Evolutionary conservation across 805 yeast species (phyloP).

Genomic region (Ogataea pignaliae): DNA sequence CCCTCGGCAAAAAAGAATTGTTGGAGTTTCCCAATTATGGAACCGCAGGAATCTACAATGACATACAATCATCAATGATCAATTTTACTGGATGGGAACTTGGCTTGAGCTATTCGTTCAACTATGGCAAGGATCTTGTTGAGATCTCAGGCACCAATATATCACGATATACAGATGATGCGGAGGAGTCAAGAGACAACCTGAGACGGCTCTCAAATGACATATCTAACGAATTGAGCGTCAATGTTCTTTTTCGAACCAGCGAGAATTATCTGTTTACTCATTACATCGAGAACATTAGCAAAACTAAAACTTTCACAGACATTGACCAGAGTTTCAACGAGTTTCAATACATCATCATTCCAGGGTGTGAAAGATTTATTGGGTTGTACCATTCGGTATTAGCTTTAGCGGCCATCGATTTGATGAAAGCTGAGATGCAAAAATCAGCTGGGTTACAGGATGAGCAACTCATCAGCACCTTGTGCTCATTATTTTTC

Average conservation of each 20-base stretch:
- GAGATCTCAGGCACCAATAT: no score
- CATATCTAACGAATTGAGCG: neutral
- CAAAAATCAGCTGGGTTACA: slow-evolving; percentile 1
- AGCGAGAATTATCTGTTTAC: slow-evolving; percentile 17
- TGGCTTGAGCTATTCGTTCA: slow-evolving; percentile 1
- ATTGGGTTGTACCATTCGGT: slow-evolving; percentile 23
- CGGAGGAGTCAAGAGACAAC: no score
- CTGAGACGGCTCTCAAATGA: no score
- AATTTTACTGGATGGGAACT: slow-evolving; percentile 10
- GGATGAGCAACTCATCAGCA: neutral
- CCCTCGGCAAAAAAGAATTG: neutral
- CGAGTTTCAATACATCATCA: slow-evolving; percentile 24
- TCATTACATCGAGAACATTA: slow-evolving; percentile 20
- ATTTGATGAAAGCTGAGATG: slow-evolving; percentile 18
- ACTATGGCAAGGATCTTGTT: neutral
- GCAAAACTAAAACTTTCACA: slow-evolving; percentile 22
- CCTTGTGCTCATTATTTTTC: slow-evolving; percentile 10
- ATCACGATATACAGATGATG: no score
- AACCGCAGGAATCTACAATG: neutral
- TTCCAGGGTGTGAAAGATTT: slow-evolving; percentile 23
- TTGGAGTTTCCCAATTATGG: neutral
- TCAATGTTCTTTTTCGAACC: slow-evolving; percentile 5
- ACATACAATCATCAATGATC: neutral
- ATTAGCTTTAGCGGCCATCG: slow-evolving; percentile 24
- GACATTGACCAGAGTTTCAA: slow-evolving; percentile 15